A percentile compares a stretch with the other conserved stretches of the same genome.
These are phyloP conservation scores for Geotrichum carabidarum DNA, from an alignment of 1,139 yeast genomes.

Conservation along the genomic window DNA sequence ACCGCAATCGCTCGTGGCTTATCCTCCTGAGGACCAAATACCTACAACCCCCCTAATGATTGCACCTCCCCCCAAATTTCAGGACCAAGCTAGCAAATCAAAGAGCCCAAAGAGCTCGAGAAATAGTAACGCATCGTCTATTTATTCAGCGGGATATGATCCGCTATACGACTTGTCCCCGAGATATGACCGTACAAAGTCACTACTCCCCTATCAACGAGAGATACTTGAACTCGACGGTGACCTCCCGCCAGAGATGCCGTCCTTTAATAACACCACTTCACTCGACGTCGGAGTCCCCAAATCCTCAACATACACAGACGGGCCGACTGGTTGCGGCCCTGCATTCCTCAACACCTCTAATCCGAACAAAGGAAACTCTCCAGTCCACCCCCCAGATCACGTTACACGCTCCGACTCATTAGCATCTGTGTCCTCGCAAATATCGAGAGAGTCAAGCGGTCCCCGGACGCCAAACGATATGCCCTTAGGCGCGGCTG, in stretches of 20 bases:
- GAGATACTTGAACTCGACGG: slow-evolving; percentile 2
- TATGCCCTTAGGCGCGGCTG: neutral
- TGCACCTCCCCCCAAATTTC: neutral
- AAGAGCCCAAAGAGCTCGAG: neutral
- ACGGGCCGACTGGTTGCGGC: too few relatives aligned
- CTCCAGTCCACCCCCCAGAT: neutral
- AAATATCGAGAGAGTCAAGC: neutral
- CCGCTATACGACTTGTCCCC: slow-evolving; percentile 15
- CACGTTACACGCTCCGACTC: slow-evolving; percentile 6
- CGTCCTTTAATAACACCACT: neutral
- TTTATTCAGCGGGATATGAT: slow-evolving; percentile 14
- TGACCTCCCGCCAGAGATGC: neutral
- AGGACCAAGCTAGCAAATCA: neutral
- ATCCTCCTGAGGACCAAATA: neutral
- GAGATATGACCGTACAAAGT: slow-evolving; percentile 11
- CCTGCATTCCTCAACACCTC: neutral
- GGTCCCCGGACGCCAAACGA: slow-evolving; percentile 5
- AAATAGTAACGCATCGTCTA: slow-evolving; percentile 11
- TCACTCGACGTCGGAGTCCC: neutral
- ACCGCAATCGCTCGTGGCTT: neutral
- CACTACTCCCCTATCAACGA: slow-evolving; percentile 17
- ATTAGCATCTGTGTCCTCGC: slow-evolving; percentile 5
- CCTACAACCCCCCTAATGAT: neutral
- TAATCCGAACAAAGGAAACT: neutral
- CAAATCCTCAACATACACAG: neutral